Evolutionary conservation across 2,329 filamentous ascomycete species (phyloP).

Genomic region (Dothistroma septosporum): DNA sequence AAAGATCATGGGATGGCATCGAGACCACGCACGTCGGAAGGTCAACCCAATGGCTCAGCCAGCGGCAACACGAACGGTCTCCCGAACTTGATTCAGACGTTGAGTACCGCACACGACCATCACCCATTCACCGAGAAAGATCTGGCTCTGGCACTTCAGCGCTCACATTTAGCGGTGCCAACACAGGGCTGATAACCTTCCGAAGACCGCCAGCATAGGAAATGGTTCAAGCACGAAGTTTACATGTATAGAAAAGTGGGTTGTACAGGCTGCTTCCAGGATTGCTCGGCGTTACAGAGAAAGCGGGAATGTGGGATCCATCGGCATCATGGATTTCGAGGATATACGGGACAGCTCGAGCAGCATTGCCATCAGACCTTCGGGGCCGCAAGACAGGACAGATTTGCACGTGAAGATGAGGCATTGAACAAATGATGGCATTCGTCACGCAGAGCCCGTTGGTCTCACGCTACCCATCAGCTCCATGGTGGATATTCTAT

Average conservation of each 20-base stretch:
- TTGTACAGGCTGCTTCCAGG: neutral
- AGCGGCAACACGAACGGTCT: neutral
- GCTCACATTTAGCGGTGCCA: conserved; percentile 37
- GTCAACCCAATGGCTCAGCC: neutral
- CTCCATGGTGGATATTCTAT: neutral
- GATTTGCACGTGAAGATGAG: neutral
- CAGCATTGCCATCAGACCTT: neutral
- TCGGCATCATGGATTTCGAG: neutral
- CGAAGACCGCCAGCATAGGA: neutral
- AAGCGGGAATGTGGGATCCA: neutral
- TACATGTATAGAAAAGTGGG: neutral
- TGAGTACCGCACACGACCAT: conserved; percentile 33
- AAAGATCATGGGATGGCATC: conserved; percentile 24
- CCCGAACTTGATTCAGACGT: conserved; percentile 20
- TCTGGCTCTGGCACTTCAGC: conserved; percentile 42
- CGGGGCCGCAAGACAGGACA: neutral
- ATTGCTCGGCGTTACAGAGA: neutral
- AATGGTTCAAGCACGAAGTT: neutral
- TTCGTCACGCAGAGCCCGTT: neutral
- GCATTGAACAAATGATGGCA: neutral
- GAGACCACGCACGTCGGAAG: conserved; percentile 30
- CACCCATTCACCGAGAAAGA: conserved; percentile 44
- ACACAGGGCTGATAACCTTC: conserved; percentile 3
- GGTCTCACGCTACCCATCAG: neutral
- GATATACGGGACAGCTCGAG: neutral